Evolutionary conservation across 2,329 filamentous ascomycete genomes (phyloP).

Genomic region (Purpureocillium lavendulum): DNA sequence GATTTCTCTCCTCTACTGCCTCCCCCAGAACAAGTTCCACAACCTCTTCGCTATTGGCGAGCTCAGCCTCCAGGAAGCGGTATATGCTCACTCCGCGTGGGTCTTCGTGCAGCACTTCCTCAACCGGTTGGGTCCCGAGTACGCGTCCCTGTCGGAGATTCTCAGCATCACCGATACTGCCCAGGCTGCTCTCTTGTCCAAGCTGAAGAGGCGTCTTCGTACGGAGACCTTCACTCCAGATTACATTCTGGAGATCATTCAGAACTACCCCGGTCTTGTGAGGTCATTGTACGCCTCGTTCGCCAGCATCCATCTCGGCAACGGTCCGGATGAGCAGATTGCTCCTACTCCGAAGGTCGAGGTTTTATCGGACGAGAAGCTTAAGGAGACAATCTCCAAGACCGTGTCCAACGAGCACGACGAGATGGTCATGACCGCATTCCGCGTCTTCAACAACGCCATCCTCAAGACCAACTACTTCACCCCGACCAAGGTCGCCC

Average conservation of each 20-base stretch:
- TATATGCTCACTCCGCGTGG: constrained; percentile 96
- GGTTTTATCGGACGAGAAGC: constrained; percentile 64
- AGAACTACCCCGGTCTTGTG: constrained; percentile 78
- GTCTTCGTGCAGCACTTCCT: constrained; percentile 97
- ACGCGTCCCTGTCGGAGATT: constrained; percentile 74
- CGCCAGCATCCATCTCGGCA: constrained; percentile 69
- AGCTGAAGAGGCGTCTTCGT: constrained; percentile 89
- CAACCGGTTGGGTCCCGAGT: constrained; percentile 88
- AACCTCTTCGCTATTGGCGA: constrained; percentile 76
- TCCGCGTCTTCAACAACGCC: constrained; percentile 88
- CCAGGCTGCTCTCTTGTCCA: constrained; percentile 80
- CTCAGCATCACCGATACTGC: constrained; percentile 73
- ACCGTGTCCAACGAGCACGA: constrained; percentile 91
- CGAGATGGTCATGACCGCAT: constrained; percentile 94
- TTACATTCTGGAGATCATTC: constrained; percentile 96
- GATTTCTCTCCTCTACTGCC: constrained; percentile 91
- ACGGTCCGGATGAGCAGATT: constrained; percentile 38
- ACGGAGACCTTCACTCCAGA: constrained; percentile 97
- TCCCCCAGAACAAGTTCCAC: constrained; percentile 96
- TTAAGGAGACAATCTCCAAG: constrained; percentile 70
- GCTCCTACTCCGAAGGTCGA: constrained; percentile 51
- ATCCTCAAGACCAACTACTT: constrained; percentile 97
- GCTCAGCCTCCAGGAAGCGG: constrained; percentile 89
- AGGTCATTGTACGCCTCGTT: constrained; percentile 86
- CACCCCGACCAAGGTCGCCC: constrained; percentile 93